A percentile compares a stretch with the other conserved stretches of the same genome.
These are phyloP conservation scores for Stromatinia cepivora DNA, from an alignment of 2,329 filamentous ascomycete genomes.

Conservation along the genomic window DNA sequence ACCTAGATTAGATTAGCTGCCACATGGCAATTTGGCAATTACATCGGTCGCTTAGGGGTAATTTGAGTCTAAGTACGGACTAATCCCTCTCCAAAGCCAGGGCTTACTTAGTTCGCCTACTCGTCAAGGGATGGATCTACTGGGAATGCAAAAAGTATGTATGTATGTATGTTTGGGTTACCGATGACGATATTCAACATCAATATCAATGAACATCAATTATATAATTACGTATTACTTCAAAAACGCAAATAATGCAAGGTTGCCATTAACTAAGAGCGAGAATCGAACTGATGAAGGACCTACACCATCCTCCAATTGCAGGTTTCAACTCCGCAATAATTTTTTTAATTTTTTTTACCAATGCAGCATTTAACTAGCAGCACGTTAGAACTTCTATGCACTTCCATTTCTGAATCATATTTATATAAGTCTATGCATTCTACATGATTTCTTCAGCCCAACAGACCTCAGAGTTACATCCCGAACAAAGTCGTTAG, in stretches of 20 bases:
- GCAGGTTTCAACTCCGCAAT: no score
- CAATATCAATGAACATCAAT: not conserved
- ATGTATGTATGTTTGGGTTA: no score
- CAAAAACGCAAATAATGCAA: no score
- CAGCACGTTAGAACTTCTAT: not conserved
- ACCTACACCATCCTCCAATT: no score
- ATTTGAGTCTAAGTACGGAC: not conserved
- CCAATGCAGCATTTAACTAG: not conserved
- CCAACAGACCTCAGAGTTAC: not conserved
- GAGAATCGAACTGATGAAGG: no score
- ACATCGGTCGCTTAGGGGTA: not conserved
- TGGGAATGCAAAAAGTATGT: not conserved
- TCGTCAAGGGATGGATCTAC: not conserved
- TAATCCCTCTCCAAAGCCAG: not conserved
- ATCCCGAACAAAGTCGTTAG: not conserved
- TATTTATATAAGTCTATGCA: not conserved
- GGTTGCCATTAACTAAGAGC: no score
- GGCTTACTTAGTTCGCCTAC: constrained; percentile 2
- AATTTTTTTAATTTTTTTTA: not conserved
- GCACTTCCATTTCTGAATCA: not conserved
- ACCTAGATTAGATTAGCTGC: not conserved
- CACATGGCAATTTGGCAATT: constrained; percentile 2
- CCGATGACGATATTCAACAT: not conserved
- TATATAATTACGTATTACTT: not conserved
- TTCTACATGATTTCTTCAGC: not conserved